Base-by-base conservation (phyloP, 768 basidiomycete genomes). In the Lentinula aciculospora region DNA sequence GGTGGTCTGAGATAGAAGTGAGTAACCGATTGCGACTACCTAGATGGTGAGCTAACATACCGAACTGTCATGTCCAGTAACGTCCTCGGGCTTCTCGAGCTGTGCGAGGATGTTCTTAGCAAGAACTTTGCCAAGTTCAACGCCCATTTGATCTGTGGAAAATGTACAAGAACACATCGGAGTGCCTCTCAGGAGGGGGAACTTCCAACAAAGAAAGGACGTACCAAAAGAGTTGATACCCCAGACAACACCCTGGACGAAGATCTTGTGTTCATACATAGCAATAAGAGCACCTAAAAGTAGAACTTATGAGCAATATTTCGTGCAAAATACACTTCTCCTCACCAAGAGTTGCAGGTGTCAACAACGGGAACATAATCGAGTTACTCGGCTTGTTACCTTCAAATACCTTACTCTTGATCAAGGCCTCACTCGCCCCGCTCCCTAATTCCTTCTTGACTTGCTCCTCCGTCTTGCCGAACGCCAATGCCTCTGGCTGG, bases 211-310 rank as follows among this genome's bases (percentile, higher is more conserved):
- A 6, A 12, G 5, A 37, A 42, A n/a, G 5, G n/a, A 70, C 82
- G 32, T 54, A 92, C 92, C 95, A 70, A 93, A 98, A 3, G 93
- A 94, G 79, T 99, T 98, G 79, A 99, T 96, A 25, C 95, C 95
- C 95, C 94, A 98, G 58, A 98, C 80, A 45, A 91, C 88, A 68
- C 97, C 97, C 70, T 98, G 97, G 0, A 91, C 89, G 73, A 98
- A 98, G 69, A 99, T 97, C 80, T 99, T 99, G 81, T 99, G 97
- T 74, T 98, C 94, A 69, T 96, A 97, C 62, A 97, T 67, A 15
- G 89, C 92, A 68, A 97, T 89, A 56, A 97, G 76, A 2, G 94
- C 87, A 42, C 85, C 80, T 80, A 61, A 27, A 48, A 13, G 17
- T 3, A 21, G 27, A 49, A 44, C 37, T 56, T 29, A 19, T 44